Conservation (phyloP, 2,329 filamentous ascomycete species). For the Colletotrichum acutatum region DNA sequence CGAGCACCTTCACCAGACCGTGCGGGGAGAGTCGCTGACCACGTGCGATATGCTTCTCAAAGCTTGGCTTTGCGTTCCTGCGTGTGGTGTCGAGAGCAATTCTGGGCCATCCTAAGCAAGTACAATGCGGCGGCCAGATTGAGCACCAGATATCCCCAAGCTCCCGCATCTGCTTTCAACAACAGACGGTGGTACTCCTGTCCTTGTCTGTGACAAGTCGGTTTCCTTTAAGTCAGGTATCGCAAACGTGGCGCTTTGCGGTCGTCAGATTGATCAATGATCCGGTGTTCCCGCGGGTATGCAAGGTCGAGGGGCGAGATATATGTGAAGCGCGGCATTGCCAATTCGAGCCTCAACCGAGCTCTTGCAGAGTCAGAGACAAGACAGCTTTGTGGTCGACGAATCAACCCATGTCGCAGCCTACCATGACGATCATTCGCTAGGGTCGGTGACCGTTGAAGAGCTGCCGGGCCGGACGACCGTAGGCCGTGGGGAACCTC, state of each 20-base stretch:
- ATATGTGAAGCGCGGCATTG: background rate
- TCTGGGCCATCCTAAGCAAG: background rate
- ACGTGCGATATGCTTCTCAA: conserved; percentile 12
- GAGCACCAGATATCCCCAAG: background rate
- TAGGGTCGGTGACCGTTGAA: conserved; percentile 3
- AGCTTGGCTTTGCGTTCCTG: conserved; percentile 20
- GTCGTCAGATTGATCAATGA: background rate
- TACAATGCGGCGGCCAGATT: conserved; percentile 8
- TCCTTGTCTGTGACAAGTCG: background rate
- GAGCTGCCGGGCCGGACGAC: conserved; percentile 18
- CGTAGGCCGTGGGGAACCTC: conserved; percentile 14
- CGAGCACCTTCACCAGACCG: background rate
- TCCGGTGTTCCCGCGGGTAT: background rate
- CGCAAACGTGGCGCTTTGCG: background rate
- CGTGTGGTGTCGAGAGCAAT: background rate
- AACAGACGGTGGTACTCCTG: background rate
- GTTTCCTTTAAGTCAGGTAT: background rate
- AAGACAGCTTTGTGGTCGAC: background rate
- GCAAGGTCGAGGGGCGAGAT: background rate
- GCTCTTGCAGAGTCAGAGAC: background rate
- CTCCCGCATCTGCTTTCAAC: background rate
- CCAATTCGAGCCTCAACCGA: background rate
- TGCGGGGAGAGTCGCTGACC: background rate
- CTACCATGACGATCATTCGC: conserved; percentile 6
- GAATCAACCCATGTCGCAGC: background rate